Base-by-base conservation (phyloP, 371 early-diverging fungal genomes). In the Dinochytrium kinnereticum region DNA sequence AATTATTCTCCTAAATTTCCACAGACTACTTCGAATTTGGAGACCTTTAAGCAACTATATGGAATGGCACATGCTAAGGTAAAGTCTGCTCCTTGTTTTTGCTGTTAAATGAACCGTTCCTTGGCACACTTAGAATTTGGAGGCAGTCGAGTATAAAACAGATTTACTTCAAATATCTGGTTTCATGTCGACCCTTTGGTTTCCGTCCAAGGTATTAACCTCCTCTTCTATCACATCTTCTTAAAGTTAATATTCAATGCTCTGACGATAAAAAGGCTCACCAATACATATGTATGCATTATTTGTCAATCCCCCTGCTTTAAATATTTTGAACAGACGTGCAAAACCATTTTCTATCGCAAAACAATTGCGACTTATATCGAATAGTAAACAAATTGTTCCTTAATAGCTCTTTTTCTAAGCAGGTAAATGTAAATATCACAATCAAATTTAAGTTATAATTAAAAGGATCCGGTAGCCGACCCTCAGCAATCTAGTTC, bases 341-440 rank as follows among this genome's bases (percentile, higher is more conserved):
- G 15, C 90, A 91, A 72, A 78, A 84, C n/a, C 84, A 86, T 34
- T 74, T 82, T 34, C 75, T 90, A 30, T 71, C 77, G 0, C 73
- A 71, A 1, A 82, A 81, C 24, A 69, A 39, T 26, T 72, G 65
- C 44, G 71, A 33, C 10, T 40, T 90, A 0, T 85, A 89, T 70
- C 80, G 78, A 26, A 51, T 71, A 0, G 78, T 89, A 10, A 73
- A 80, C 10, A 79, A 80, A 31, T n/a, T 82, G 7, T 84, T 90
- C 34, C 70, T 73, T 34, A 70, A 71, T 2, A 85, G 86, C 34
- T 71, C 66, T 17, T 85, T 86, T 68, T 55, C 72, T 1, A 68
- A 75, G 37, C 75, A 78, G 55, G 73, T 67, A 26, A 36, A n/a
- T 1, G 34, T 64, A 49, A 64, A 26, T 7, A 7, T 33, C 7